These are phyloP conservation scores for Xylariaceae sp. DNA, from an alignment of 2,329 filamentous ascomycete genomes.

Conservation along the genomic window DNA sequence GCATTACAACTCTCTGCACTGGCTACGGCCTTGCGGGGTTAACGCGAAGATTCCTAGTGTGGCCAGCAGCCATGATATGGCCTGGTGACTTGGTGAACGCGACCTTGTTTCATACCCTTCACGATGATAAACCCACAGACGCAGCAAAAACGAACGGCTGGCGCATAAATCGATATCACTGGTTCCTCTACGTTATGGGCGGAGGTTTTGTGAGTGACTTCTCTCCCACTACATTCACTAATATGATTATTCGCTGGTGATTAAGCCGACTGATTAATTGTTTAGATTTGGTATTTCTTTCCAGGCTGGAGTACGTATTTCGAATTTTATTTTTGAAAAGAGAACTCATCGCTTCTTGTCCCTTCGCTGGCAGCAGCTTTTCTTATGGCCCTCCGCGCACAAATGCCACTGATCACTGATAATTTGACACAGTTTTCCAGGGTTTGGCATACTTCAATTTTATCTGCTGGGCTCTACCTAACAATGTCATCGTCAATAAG, in stretches of 20 bases:
- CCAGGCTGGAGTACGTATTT: conserved; percentile 50
- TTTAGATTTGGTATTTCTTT: conserved; percentile 58
- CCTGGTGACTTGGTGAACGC: conserved; percentile 65
- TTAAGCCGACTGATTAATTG: conserved; percentile 30
- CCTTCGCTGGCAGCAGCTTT: background rate
- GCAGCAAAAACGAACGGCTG: conserved; percentile 62
- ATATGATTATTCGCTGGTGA: background rate
- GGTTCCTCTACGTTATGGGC: conserved; percentile 60
- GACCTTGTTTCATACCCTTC: conserved; percentile 68
- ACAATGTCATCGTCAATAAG: conserved; percentile 68
- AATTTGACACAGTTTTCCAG: conserved; percentile 46
- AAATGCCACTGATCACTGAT: background rate
- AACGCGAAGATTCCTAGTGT: conserved; percentile 64
- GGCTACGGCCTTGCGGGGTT: conserved; percentile 70
- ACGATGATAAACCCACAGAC: conserved; percentile 63
- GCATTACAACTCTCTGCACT: conserved; percentile 66
- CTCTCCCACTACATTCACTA: background rate
- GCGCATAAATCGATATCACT: conserved; percentile 63
- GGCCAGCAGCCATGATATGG: conserved; percentile 71
- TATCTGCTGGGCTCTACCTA: conserved; percentile 61
- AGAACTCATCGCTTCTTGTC: background rate
- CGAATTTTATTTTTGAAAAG: background rate
- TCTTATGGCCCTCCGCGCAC: background rate
- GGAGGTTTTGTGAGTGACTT: conserved; percentile 47
- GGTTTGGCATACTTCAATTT: conserved; percentile 47